These are phyloP conservation scores for Fermentozyma sake DNA, from an alignment of 1,139 yeast genomes.

Conservation along the genomic window DNA sequence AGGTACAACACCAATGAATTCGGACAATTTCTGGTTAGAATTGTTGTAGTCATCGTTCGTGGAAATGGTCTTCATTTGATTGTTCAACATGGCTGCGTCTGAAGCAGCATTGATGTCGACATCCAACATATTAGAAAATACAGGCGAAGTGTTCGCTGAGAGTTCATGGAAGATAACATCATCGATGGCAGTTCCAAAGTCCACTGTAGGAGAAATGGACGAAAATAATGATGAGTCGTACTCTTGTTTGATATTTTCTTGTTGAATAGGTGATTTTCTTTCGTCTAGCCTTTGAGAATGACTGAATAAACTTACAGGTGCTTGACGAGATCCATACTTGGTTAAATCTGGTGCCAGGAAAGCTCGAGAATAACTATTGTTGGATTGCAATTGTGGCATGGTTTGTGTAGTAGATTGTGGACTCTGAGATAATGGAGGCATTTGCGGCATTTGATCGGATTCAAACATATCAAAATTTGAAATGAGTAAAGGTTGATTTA, in stretches of 20 bases:
- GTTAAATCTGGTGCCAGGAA: constrained; percentile 28
- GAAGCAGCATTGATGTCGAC: too few species aligned
- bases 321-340: constrained; percentile 2
- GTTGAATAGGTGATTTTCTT: too few species aligned
- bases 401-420: not conserved
- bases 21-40: too few species aligned
- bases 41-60: too few species aligned
- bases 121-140: too few species aligned
- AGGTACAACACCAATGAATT: too few species aligned
- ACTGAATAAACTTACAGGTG: constrained; percentile 5
- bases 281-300: constrained; percentile 6
- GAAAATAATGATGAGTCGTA: too few species aligned
- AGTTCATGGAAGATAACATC: constrained; percentile 1
- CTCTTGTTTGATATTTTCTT: constrained; percentile 3
- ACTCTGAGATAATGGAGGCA: too few species aligned
- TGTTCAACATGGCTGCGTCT: too few species aligned
- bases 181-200: constrained; percentile 1
- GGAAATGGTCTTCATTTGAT: too few species aligned
- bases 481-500: constrained; percentile 10
- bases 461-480: constrained; percentile 14
- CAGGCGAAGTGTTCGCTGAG: constrained; percentile 2
- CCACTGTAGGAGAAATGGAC: constrained; percentile 2
- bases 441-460: constrained; percentile 2
- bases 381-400: not conserved
- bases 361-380: constrained; percentile 14